Evolutionary conservation across 768 basidiomycete species (phyloP).

Genomic region (Chiua virens): DNA sequence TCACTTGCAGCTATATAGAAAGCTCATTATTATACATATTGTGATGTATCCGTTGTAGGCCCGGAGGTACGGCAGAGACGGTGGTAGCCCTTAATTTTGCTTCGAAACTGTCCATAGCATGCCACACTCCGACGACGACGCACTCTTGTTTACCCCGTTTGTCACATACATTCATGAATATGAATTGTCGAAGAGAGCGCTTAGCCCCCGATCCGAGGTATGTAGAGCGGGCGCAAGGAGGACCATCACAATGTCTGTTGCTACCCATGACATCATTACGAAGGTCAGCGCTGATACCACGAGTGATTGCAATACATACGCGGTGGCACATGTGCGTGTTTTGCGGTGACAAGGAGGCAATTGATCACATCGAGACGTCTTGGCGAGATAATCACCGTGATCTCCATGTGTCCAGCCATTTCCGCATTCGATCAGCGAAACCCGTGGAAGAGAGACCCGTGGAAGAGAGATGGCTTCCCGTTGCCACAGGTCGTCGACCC

Average conservation of each 20-base stretch:
- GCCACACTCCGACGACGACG: conserved; percentile 10
- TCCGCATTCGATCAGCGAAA: conserved; percentile 12
- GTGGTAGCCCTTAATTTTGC: background rate
- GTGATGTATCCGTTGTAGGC: conserved; percentile 1
- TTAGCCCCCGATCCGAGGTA: background rate
- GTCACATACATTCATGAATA: background rate
- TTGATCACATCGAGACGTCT: background rate
- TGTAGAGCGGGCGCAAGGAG: conserved; percentile 8
- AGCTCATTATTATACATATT: conserved; percentile 1
- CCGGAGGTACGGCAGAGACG: conserved; percentile 1
- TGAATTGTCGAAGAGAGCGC: conserved; percentile 3
- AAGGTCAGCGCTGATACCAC: background rate
- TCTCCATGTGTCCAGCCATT: conserved; percentile 14
- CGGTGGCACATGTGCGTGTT: background rate
- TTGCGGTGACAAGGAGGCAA: background rate
- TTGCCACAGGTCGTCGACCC: background rate
- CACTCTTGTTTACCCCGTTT: background rate
- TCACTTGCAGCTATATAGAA: background rate
- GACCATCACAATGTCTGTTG: background rate
- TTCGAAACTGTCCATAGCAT: background rate
- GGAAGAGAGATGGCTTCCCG: background rate
- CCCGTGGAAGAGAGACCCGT: no score
- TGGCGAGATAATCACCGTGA: conserved; percentile 26
- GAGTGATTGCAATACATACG: no score
- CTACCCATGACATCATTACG: conserved; percentile 2